Percentiles rank a stretch among this genome's conserved stretches.
Conservation (phyloP, 2,329 filamentous ascomycete species). For the Lasiodiplodia sp. region DNA sequence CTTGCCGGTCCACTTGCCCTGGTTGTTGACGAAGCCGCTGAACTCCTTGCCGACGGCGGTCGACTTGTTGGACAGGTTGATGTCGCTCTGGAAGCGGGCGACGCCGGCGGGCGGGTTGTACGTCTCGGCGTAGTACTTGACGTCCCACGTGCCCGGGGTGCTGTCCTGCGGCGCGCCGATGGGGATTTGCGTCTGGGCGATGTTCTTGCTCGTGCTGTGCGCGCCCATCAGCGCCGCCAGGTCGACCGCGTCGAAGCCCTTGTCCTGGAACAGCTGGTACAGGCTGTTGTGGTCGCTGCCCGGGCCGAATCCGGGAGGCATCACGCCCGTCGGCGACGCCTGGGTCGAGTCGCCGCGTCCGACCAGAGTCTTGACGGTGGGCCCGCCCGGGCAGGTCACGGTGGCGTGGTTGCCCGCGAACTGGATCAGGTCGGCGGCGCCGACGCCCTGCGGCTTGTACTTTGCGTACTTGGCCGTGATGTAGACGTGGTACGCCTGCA, state of each 20-base stretch:
- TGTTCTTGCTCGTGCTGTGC: conserved; percentile 55
- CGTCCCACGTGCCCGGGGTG: conserved; percentile 60
- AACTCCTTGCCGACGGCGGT: conserved; percentile 37
- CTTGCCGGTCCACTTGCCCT: conserved; percentile 43
- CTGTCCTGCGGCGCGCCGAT: conserved; percentile 54
- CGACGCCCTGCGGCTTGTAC: conserved; percentile 51
- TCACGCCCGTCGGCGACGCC: conserved; percentile 52
- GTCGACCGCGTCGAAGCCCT: conserved; percentile 59
- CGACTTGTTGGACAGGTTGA: conserved; percentile 34
- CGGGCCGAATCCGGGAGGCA: conserved; percentile 49
- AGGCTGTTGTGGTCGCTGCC: conserved; percentile 52
- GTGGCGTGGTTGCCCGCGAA: conserved; percentile 57
- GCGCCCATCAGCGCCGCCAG: conserved; percentile 64
- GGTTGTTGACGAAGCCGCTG: conserved; percentile 34
- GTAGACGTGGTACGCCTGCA: conserved; percentile 47
- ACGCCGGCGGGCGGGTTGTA: conserved; percentile 18
- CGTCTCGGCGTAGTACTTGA: conserved; percentile 54
- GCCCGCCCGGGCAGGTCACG: conserved; percentile 60
- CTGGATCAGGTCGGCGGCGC: conserved; percentile 64
- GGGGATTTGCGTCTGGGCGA: conserved; percentile 54
- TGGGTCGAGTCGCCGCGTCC: conserved; percentile 55
- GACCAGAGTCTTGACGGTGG: conserved; percentile 58
- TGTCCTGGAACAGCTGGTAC: conserved; percentile 57
- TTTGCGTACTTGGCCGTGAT: conserved; percentile 48
- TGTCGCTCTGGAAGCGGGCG: conserved; percentile 38